A percentile compares a stretch with the other conserved stretches of the same genome.
Conservation (phyloP, 208 protist species). For the Endotrypanum monterogeii region DNA sequence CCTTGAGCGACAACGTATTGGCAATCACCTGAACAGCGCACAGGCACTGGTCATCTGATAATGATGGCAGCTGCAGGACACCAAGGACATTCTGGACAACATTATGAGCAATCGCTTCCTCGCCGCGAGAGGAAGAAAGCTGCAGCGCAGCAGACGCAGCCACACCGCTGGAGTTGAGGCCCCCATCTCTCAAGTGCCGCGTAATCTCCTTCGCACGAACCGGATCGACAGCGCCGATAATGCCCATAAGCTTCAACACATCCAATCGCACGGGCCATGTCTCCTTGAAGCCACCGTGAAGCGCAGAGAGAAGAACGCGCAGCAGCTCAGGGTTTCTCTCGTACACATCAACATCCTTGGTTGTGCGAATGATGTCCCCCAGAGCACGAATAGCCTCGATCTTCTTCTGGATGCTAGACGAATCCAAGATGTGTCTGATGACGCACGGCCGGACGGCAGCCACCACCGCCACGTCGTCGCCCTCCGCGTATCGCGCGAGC, state of each 20-base stretch:
- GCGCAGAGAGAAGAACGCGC: constrained; percentile 71
- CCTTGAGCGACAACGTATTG: constrained; percentile 69
- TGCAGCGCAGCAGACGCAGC: constrained; percentile 25
- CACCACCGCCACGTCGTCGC: constrained; percentile 72
- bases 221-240: constrained; percentile 88
- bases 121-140: constrained; percentile 30
- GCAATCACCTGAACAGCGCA: constrained; percentile 75
- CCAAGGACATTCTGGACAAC: constrained; percentile 75
- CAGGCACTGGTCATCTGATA: constrained; percentile 85
- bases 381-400: constrained; percentile 84
- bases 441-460: constrained; percentile 67
- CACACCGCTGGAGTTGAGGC: constrained; percentile 28
- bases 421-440: constrained; percentile 82
- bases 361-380: constrained; percentile 87
- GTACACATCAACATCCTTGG: constrained; percentile 84
- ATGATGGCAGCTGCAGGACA: constrained; percentile 80
- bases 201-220: constrained; percentile 82
- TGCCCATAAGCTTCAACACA: constrained; percentile 89
- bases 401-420: constrained; percentile 82
- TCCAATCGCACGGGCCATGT: constrained; percentile 86
- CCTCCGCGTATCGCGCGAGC: constrained; percentile 80
- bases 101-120: constrained; percentile 74
- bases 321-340: constrained; percentile 78
- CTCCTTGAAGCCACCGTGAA: constrained; percentile 90
- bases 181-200: constrained; percentile 50